Conservation (phyloP, 306 rosid species). For the Glycine tomentella region DNA sequence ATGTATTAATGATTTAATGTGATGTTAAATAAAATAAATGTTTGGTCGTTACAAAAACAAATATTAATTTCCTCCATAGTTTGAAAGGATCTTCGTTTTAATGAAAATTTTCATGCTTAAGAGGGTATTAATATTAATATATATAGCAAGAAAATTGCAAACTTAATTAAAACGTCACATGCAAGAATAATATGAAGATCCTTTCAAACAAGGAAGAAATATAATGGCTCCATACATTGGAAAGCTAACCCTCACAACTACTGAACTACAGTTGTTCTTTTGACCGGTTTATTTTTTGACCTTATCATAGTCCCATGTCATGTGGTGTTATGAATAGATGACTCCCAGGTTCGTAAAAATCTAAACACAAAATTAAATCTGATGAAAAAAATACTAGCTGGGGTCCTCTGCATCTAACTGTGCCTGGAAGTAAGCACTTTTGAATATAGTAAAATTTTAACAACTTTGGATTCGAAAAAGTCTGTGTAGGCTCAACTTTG, state of each 20-base stretch:
- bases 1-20: neutral
- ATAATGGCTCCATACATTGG: constrained; percentile 50
- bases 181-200: constrained; percentile 31
- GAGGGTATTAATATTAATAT: neutral
- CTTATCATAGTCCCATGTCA: constrained; percentile 46
- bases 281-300: constrained; percentile 56
- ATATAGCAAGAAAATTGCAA: neutral
- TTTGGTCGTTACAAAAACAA: too few species aligned
- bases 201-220: constrained; percentile 50
- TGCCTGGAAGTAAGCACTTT: constrained; percentile 53
- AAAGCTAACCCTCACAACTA: constrained; percentile 48
- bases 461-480: constrained; percentile 65
- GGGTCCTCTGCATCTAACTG: constrained; percentile 51
- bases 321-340: constrained; percentile 55
- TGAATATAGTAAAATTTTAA: constrained; percentile 54
- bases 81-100: too few species aligned
- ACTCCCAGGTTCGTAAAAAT: constrained; percentile 39
- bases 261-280: constrained; percentile 45
- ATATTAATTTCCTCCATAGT: too few species aligned
- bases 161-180: constrained; percentile 32
- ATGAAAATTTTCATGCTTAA: neutral
- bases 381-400: constrained; percentile 50
- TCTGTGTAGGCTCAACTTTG: constrained; percentile 32
- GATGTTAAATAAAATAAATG: too few species aligned
- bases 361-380: constrained; percentile 58